Percentiles rank a stretch among this genome's conserved stretches.
phyloP scores from a whole-genome alignment of 2,329 filamentous ascomycete species.

The Cadophora sp. region DNA sequence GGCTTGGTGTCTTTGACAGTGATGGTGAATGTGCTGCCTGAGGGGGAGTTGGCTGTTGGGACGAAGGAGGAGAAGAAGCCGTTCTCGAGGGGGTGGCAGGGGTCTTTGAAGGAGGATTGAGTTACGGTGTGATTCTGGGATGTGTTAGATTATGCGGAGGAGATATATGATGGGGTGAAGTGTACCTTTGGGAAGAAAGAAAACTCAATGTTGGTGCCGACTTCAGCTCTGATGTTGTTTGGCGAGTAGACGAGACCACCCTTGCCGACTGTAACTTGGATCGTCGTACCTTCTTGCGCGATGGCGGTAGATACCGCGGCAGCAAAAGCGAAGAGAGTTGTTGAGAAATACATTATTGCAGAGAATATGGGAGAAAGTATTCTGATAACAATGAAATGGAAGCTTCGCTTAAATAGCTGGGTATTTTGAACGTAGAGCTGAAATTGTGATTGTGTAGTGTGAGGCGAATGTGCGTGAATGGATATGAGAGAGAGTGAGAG shows the following conservation, averaged over 20 bases:
- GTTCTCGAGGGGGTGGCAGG: constrained; percentile 47
- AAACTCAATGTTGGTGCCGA: constrained; percentile 45
- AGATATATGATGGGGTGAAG: background rate
- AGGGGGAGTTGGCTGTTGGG: constrained; percentile 43
- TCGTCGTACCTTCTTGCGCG: constrained; percentile 39
- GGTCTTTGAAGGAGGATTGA: constrained; percentile 49
- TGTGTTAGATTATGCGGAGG: constrained; percentile 8
- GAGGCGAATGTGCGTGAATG: constrained; percentile 3
- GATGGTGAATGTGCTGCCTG: constrained; percentile 48
- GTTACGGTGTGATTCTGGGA: constrained; percentile 45
- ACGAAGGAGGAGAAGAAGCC: constrained; percentile 50
- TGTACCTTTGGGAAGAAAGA: constrained; percentile 43
- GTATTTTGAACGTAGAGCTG: background rate
- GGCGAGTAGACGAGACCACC: constrained; percentile 84
- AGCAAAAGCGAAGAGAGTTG: constrained; percentile 24
- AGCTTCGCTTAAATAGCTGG: background rate
- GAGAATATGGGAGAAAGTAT: background rate
- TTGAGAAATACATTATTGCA: constrained; percentile 35
- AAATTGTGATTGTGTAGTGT: background rate
- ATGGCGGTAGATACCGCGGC: constrained; percentile 24
- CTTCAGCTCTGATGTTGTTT: constrained; percentile 44
- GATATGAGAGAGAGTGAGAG: constrained; percentile 13
- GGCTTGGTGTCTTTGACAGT: constrained; percentile 49
- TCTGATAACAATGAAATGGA: constrained; percentile 2
- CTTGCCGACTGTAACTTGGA: constrained; percentile 80